phyloP scores from a whole-genome alignment of 2,329 filamentous ascomycete species.

The Stagonosporopsis rhizophila region DNA sequence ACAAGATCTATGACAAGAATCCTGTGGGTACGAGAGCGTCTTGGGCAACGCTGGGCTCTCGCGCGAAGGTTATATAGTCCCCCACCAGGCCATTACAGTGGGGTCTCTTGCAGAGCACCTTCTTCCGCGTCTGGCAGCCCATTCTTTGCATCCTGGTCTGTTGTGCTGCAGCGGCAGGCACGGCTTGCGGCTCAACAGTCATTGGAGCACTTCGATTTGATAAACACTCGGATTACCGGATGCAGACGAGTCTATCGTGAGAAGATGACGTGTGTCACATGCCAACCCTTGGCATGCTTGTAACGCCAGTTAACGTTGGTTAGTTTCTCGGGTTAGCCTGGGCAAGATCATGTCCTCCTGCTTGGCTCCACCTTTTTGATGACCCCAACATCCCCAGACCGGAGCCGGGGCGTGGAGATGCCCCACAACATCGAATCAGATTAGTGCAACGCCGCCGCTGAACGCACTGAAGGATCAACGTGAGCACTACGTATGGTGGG shows the following conservation, averaged over 20 bases:
- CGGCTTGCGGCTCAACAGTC: slow-evolving; percentile 9
- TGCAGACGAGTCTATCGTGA: slow-evolving; percentile 4
- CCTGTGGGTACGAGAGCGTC: slow-evolving; percentile 8
- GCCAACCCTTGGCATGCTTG: slow-evolving; percentile 14
- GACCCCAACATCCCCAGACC: slow-evolving; percentile 17
- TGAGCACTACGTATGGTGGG: neutral
- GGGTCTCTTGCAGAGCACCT: slow-evolving; percentile 10
- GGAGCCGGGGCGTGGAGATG: slow-evolving; percentile 12
- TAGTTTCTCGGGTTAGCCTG: neutral
- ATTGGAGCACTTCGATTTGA: slow-evolving; percentile 13
- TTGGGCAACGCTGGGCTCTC: slow-evolving; percentile 15
- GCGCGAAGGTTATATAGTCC: slow-evolving; percentile 14
- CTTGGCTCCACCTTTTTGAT: slow-evolving; percentile 11
- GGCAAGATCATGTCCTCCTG: slow-evolving; percentile 3
- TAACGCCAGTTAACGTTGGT: neutral
- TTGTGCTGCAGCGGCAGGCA: slow-evolving; percentile 4
- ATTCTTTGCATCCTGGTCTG: slow-evolving; percentile 2
- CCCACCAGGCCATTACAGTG: slow-evolving; percentile 11
- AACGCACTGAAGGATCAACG: slow-evolving; percentile 11
- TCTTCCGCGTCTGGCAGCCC: slow-evolving; percentile 1
- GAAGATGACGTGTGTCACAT: slow-evolving; percentile 21
- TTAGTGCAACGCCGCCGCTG: slow-evolving; percentile 2
- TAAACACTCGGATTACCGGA: slow-evolving; percentile 6
- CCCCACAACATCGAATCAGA: slow-evolving; percentile 11
- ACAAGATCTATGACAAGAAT: slow-evolving; percentile 13